phyloP scores from a whole-genome alignment of 208 protist species.

The Crithidia expoeki region DNA sequence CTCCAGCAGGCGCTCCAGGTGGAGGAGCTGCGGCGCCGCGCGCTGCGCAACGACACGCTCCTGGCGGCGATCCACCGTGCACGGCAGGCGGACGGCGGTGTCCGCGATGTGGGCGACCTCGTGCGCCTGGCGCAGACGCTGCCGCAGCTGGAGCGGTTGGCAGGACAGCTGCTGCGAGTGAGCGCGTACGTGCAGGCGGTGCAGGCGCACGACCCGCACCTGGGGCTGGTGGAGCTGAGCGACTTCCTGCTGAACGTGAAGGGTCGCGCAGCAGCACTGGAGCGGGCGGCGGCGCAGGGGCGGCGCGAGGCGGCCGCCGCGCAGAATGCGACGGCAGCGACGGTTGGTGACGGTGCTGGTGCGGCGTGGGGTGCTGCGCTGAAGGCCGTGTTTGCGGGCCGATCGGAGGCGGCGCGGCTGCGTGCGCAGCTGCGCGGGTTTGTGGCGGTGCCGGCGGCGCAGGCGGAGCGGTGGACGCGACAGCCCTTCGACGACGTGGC shows the following conservation, averaged over 20 bases:
- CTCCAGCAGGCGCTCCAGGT: constrained; percentile 11
- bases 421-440: too few relatives aligned
- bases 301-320: neutral
- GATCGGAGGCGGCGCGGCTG: too few relatives aligned
- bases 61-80: too few relatives aligned
- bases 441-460: too few relatives aligned
- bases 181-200: constrained; percentile 25
- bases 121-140: constrained; percentile 23
- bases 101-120: neutral
- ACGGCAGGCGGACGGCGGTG: neutral
- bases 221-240: constrained; percentile 30
- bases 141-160: constrained; percentile 23
- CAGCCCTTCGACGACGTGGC: constrained; percentile 50
- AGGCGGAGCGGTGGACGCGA: constrained; percentile 18
- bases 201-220: constrained; percentile 21
- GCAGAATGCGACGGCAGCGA: too few relatives aligned
- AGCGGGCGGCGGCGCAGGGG: constrained; percentile 22
- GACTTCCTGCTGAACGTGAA: constrained; percentile 31
- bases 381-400: too few relatives aligned
- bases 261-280: constrained; percentile 23
- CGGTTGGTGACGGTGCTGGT: too few relatives aligned
- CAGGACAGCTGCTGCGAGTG: constrained; percentile 21
- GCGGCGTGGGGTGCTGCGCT: too few relatives aligned
- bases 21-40: constrained; percentile 17
- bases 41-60: constrained; percentile 19